Evolutionary conservation across 1,139 yeast genomes (phyloP).

Genomic region (Yamadazyma taylorii): DNA sequence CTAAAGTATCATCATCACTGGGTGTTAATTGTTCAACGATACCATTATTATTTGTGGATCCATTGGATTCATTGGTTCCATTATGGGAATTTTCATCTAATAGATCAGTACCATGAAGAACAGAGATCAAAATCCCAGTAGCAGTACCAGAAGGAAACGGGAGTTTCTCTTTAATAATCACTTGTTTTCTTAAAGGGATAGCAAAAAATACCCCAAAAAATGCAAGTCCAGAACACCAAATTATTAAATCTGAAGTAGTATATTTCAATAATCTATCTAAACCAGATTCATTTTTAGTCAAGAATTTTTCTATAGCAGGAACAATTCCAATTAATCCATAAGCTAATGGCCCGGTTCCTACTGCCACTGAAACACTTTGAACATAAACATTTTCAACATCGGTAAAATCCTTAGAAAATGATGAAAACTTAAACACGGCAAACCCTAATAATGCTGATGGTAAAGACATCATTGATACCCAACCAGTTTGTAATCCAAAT

Average conservation of each 20-base stretch:
- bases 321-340: conserved; percentile 95
- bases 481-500: conserved; percentile 95
- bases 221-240: conserved; percentile 87
- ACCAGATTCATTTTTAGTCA: conserved; percentile 79
- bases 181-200: conserved; percentile 81
- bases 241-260: conserved; percentile 50
- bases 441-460: conserved; percentile 91
- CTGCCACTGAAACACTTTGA: conserved; percentile 93
- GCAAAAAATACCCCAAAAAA: conserved; percentile 96
- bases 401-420: conserved; percentile 54
- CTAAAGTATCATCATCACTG: too few relatives aligned
- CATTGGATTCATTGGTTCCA: background rate
- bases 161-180: conserved; percentile 77
- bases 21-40: too few relatives aligned
- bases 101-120: conserved; percentile 69
- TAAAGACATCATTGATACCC: conserved; percentile 99
- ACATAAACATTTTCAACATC: conserved; percentile 93
- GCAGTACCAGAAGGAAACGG: conserved; percentile 97
- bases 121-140: conserved; percentile 89
- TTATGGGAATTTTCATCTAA: conserved; percentile 34
- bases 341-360: conserved; percentile 95
- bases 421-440: conserved; percentile 67
- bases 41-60: background rate
- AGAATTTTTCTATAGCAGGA: conserved; percentile 90
- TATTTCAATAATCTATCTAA: conserved; percentile 41